Evolutionary conservation across 345 rosid genomes (phyloP).

Genomic region (Linum trigynum): DNA sequence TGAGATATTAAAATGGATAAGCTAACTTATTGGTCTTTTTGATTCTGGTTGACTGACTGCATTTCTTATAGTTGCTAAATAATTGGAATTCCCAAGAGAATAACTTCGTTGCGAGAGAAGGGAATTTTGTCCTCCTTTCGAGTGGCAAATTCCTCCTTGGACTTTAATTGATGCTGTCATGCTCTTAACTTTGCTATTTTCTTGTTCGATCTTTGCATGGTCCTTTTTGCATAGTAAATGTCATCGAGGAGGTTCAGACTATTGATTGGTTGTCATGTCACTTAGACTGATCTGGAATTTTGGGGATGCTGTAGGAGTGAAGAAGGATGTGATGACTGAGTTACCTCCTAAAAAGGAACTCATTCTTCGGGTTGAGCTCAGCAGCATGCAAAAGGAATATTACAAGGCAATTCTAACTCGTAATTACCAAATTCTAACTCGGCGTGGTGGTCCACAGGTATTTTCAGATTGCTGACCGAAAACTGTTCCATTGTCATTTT

Average conservation of each 20-base stretch:
- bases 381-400: constrained; percentile 89
- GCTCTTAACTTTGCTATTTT: not conserved
- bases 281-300: constrained; percentile 9
- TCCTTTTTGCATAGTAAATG: too few species aligned
- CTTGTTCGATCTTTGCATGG: not conserved
- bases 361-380: constrained; percentile 88
- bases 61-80: not conserved
- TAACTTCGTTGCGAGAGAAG: not conserved
- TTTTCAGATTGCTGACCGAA: constrained; percentile 15
- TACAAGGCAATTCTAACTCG: constrained; percentile 96
- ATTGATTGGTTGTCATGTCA: not conserved
- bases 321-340: constrained; percentile 98
- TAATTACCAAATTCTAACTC: constrained; percentile 80
- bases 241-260: not conserved
- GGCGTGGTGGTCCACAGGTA: constrained; percentile 96
- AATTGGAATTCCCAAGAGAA: not conserved
- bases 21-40: not conserved
- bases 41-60: not conserved
- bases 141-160: not conserved
- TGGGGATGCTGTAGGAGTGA: constrained; percentile 62
- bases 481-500: constrained; percentile 5
- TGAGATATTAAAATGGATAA: not conserved
- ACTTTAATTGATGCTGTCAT: not conserved
- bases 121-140: not conserved
- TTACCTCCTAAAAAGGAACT: constrained; percentile 99